These are phyloP conservation scores for Pseudonectria buxi DNA, from an alignment of 2,329 filamentous ascomycete species.

Conservation along the genomic window DNA sequence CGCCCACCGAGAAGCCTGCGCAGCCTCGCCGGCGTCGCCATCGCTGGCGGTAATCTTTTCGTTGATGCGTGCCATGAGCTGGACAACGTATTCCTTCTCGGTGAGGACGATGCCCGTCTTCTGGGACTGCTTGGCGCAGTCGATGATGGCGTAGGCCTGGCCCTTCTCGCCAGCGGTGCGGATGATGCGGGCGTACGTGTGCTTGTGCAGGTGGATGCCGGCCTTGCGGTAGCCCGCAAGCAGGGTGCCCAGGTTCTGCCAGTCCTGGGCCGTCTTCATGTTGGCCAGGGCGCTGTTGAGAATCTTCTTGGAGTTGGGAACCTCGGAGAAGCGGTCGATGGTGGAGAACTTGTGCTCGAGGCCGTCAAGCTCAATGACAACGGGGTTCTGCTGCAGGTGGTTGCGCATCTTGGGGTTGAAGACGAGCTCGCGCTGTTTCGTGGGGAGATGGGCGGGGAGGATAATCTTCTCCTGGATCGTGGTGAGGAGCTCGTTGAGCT, in stretches of 20 bases:
- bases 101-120: slow-evolving; percentile 41
- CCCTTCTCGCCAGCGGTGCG: slow-evolving; percentile 34
- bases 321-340: slow-evolving; percentile 34
- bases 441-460: slow-evolving; percentile 52
- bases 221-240: slow-evolving; percentile 44
- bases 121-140: slow-evolving; percentile 40
- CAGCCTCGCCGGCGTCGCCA: slow-evolving; percentile 30
- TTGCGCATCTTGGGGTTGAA: slow-evolving; percentile 40
- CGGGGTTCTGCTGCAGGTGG: slow-evolving; percentile 46
- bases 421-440: slow-evolving; percentile 46
- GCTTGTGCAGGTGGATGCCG: slow-evolving; percentile 28
- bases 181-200: slow-evolving; percentile 34
- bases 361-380: slow-evolving; percentile 53
- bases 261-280: slow-evolving; percentile 46
- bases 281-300: slow-evolving; percentile 31
- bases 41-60: slow-evolving; percentile 32
- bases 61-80: slow-evolving; percentile 24
- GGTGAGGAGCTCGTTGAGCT: slow-evolving; percentile 47
- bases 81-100: slow-evolving; percentile 31
- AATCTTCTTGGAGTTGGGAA: slow-evolving; percentile 36
- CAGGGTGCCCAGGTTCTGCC: slow-evolving; percentile 44
- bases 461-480: slow-evolving; percentile 53
- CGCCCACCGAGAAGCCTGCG: slow-evolving; percentile 38
- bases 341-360: slow-evolving; percentile 46
- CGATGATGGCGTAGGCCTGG: slow-evolving; percentile 40